Base-by-base conservation (phyloP, 768 basidiomycete genomes). In the Agaricus bisporus region DNA sequence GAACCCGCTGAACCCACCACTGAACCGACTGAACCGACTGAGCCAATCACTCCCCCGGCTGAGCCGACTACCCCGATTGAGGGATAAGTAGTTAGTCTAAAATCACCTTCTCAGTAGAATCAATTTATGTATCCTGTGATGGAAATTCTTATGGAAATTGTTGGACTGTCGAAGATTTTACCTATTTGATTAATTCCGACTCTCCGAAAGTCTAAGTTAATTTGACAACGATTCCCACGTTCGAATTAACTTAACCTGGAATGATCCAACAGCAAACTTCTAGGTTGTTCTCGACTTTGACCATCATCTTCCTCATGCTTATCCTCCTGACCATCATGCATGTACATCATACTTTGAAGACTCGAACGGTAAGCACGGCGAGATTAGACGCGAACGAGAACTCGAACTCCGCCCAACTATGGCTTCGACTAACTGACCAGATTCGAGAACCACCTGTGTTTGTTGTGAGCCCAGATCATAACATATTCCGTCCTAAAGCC, bases 1-100 rank as follows among this genome's bases (percentile, higher is more conserved):
- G 51, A 51, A 17, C 51, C 51, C 5, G 45, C 51, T 12, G 44
- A 53, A 17, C 43, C 51, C 17, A 35, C 45, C 6, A 36, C 46
- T 36, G 44, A 46, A 8, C 46, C 46, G 0, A 53, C 51, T 7
- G 44, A 53, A 12, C 43, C 51, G 2, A 22, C 37, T 1, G 43
- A 46, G 14, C 45, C 46, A 0, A 46, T 36, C 14, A 46, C 25
- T 4, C 14, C 11, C 26, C 45, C 41, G 4, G 14, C 39, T 20
- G 48, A 41, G 5, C 32, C 51, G 35, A 28, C 51, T 20, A 32
- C 15, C 9, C 49, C n/a, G 22, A 20, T 35, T 22, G 10, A 11
- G n/a, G 47, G n/a, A 8, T 48, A 48, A 18, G 11, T 32, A 2
- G 8, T 32, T 7, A 32, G 7, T 4, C 11, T 7, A 7, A 32